phyloP scores from a whole-genome alignment of 805 yeast genomes.

The Candida pini region DNA sequence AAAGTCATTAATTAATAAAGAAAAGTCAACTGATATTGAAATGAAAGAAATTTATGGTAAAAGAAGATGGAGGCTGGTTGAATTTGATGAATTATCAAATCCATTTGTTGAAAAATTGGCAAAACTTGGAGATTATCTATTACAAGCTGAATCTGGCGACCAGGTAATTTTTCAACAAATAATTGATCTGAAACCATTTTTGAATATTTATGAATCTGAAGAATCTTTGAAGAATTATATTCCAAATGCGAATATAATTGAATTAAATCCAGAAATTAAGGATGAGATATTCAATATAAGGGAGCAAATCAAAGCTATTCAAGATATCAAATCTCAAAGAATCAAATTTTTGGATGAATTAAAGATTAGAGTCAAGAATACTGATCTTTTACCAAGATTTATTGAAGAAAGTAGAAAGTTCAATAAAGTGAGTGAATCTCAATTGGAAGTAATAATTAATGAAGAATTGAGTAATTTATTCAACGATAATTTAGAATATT shows the following conservation, averaged over 20 bases:
- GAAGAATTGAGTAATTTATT: slow-evolving; percentile 39
- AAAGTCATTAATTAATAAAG: slow-evolving; percentile 40
- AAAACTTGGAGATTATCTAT: slow-evolving; percentile 43
- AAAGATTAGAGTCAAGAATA: slow-evolving; percentile 39
- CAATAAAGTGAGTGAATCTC: slow-evolving; percentile 20
- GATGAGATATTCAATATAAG: slow-evolving; percentile 32
- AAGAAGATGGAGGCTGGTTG: slow-evolving; percentile 45
- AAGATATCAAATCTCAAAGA: slow-evolving; percentile 32
- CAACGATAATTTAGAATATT: slow-evolving; percentile 41
- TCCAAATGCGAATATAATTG: slow-evolving; percentile 35
- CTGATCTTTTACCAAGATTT: slow-evolving; percentile 47
- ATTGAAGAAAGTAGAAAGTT: slow-evolving; percentile 26
- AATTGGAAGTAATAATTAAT: slow-evolving; percentile 36
- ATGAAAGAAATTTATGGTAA: slow-evolving; percentile 49
- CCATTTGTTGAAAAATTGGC: slow-evolving; percentile 35
- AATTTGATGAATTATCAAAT: slow-evolving; percentile 40
- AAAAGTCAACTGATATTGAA: slow-evolving; percentile 49
- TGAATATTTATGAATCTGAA: slow-evolving; percentile 34
- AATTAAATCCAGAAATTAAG: slow-evolving; percentile 29
- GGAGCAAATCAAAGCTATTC: slow-evolving; percentile 25
- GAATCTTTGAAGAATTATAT: slow-evolving; percentile 29
- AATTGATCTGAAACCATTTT: slow-evolving; percentile 38
- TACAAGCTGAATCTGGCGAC: slow-evolving; percentile 62
- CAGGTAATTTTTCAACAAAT: slow-evolving; percentile 41
- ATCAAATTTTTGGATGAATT: slow-evolving; percentile 35